Evolutionary conservation across 75 land plant species (phyloP).

Genomic region (Gnetum montanum): DNA sequence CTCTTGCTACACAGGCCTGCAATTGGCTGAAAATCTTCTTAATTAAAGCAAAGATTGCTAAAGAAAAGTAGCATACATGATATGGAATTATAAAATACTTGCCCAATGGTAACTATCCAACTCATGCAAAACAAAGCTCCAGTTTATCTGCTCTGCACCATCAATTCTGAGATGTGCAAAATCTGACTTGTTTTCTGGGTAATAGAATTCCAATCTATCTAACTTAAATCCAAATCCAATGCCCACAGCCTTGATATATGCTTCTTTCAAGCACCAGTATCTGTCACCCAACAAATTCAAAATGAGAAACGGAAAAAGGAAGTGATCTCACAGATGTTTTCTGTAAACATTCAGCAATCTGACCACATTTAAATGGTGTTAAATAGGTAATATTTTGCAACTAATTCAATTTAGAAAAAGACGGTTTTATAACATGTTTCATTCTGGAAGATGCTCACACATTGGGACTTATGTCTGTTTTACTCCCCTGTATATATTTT

Average conservation of each 20-base stretch:
- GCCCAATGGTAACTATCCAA: constrained; percentile 60
- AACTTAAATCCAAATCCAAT: constrained; percentile 58
- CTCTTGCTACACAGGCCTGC: constrained; percentile 65
- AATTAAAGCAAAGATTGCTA: background rate
- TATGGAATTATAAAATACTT: constrained; percentile 9
- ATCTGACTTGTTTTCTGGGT: constrained; percentile 17
- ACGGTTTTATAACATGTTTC: too few species aligned
- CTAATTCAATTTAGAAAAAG: too few species aligned
- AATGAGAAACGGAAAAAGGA: too few species aligned
- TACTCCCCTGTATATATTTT: too few species aligned
- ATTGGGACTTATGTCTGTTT: too few species aligned
- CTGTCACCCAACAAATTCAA: too few species aligned
- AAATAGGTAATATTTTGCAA: too few species aligned
- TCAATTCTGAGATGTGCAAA: constrained; percentile 37
- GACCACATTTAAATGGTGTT: too few species aligned
- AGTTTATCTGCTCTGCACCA: constrained; percentile 39
- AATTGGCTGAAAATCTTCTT: background rate
- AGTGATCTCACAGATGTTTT: too few species aligned
- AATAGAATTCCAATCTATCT: constrained; percentile 62
- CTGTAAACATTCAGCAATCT: too few species aligned
- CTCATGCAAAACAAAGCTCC: constrained; percentile 59
- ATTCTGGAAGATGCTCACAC: too few species aligned
- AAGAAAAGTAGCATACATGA: background rate
- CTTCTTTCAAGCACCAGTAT: constrained; percentile 90
- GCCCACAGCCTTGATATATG: constrained; percentile 82